phyloP scores from a whole-genome alignment of 2,329 filamentous ascomycete species.

The Aspergillus floridensis region DNA sequence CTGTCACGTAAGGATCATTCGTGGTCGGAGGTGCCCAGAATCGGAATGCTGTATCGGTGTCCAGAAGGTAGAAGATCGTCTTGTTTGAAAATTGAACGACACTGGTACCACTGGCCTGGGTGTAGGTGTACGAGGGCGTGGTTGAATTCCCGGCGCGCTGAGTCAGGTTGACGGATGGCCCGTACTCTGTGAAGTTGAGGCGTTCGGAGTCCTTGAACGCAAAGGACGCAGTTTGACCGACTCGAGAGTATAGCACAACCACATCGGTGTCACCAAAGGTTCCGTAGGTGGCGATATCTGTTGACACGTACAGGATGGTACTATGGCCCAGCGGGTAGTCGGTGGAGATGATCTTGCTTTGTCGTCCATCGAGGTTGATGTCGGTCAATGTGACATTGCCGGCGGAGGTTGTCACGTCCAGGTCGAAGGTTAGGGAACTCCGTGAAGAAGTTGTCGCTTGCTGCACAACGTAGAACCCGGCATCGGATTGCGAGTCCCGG shows the following conservation, averaged over 20 bases:
- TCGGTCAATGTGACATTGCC: constrained; percentile 42
- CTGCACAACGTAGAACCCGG: constrained; percentile 52
- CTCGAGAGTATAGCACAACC: constrained; percentile 50
- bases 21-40: constrained; percentile 56
- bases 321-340: constrained; percentile 51
- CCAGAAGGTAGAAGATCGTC: constrained; percentile 53
- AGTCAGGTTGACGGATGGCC: constrained; percentile 34
- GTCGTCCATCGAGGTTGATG: constrained; percentile 51
- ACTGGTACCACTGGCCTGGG: constrained; percentile 47
- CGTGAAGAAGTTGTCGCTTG: constrained; percentile 48
- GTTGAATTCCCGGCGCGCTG: constrained; percentile 23
- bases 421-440: constrained; percentile 46
- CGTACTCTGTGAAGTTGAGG: constrained; percentile 44
- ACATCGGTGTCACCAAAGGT: constrained; percentile 39
- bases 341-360: constrained; percentile 56
- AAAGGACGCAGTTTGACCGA: constrained; percentile 52
- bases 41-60: constrained; percentile 54
- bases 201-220: constrained; percentile 43
- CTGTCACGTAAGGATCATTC: constrained; percentile 44
- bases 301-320: constrained; percentile 52
- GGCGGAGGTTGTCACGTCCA: constrained; percentile 49
- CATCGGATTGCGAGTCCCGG: constrained; percentile 50
- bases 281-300: constrained; percentile 51
- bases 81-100: constrained; percentile 51
- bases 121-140: constrained; percentile 45